Conservation (phyloP, 1,284 basidiomycete species). For the Porodaedalea pini region DNA sequence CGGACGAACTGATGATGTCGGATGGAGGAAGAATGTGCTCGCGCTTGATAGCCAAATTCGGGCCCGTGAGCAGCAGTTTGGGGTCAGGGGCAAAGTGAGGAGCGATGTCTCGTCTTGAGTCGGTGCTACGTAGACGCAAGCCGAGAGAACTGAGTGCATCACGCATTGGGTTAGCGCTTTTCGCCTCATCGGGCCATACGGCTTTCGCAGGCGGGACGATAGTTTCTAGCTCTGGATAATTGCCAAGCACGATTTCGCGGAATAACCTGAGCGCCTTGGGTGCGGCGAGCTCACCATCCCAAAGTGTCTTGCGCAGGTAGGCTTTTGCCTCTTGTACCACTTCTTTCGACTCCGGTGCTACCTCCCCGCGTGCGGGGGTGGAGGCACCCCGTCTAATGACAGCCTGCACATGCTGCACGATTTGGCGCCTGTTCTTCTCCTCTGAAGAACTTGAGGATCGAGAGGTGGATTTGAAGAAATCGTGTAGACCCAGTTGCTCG, state of each 20-base stretch:
- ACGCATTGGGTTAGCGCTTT: neutral
- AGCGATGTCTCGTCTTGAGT: neutral
- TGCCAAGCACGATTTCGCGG: conserved; percentile 47
- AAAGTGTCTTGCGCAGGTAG: conserved; percentile 34
- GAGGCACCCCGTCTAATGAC: neutral
- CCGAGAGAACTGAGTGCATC: conserved; percentile 9
- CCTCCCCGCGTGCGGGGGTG: neutral
- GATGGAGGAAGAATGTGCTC: neutral
- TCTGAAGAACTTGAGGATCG: neutral
- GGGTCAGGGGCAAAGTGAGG: neutral
- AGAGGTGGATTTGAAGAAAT: neutral
- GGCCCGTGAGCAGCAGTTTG: neutral
- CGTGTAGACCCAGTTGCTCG: conserved; percentile 27
- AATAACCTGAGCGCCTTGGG: conserved; percentile 47
- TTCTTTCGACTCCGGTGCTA: neutral
- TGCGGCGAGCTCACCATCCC: conserved; percentile 46
- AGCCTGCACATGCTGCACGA: neutral
- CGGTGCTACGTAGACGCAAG: neutral
- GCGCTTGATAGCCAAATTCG: neutral
- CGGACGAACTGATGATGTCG: neutral
- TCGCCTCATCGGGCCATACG: conserved; percentile 29
- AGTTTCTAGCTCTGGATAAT: conserved; percentile 37
- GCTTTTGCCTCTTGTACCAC: neutral
- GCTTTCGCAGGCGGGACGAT: conserved; percentile 30
- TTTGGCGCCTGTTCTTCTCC: neutral